A percentile compares a stretch with the other conserved stretches of the same genome.
Evolutionary conservation across 2,329 filamentous ascomycete species (phyloP).

Genomic region (Colletotrichum euphorbiae): DNA sequence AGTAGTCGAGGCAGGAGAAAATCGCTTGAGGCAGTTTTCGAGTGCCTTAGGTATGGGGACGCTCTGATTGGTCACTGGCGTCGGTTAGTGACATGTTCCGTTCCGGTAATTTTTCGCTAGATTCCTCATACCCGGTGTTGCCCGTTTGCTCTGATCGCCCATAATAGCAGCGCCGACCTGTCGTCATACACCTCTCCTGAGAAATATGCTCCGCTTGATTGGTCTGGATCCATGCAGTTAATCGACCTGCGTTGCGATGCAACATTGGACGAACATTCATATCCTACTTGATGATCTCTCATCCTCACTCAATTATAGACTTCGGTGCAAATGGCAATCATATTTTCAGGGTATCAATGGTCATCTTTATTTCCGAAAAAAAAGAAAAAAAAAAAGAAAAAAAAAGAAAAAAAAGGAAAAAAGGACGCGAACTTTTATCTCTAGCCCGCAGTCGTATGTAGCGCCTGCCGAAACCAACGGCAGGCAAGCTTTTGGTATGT

Average conservation of each 20-base stretch:
- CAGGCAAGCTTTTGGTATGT: slow-evolving; percentile 19
- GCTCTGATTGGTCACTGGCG: slow-evolving; percentile 32
- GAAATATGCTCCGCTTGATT: slow-evolving; percentile 36
- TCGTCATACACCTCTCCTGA: slow-evolving; percentile 30
- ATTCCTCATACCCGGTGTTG: slow-evolving; percentile 28
- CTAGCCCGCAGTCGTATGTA: slow-evolving; percentile 2
- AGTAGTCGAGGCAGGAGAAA: slow-evolving; percentile 38
- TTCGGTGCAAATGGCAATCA: background rate
- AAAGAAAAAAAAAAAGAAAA: no score
- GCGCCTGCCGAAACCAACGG: background rate
- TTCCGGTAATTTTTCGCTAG: slow-evolving; percentile 34
- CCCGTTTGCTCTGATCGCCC: slow-evolving; percentile 30
- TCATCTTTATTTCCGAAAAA: slow-evolving; percentile 11
- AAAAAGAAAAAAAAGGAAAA: no score
- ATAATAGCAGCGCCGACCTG: slow-evolving; percentile 6
- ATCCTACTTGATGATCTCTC: background rate
- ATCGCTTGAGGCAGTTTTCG: slow-evolving; percentile 41
- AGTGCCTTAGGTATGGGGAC: slow-evolving; percentile 39
- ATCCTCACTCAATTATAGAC: no score
- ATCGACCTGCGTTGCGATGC: slow-evolving; percentile 18
- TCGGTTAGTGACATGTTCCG: slow-evolving; percentile 38
- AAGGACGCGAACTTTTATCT: slow-evolving; percentile 14
- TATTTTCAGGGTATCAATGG: slow-evolving; percentile 7
- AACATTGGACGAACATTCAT: slow-evolving; percentile 29
- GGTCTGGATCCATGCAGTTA: background rate